Conservation (phyloP, 257 asterid genomes). For the Jacaranda mimosifolia region DNA sequence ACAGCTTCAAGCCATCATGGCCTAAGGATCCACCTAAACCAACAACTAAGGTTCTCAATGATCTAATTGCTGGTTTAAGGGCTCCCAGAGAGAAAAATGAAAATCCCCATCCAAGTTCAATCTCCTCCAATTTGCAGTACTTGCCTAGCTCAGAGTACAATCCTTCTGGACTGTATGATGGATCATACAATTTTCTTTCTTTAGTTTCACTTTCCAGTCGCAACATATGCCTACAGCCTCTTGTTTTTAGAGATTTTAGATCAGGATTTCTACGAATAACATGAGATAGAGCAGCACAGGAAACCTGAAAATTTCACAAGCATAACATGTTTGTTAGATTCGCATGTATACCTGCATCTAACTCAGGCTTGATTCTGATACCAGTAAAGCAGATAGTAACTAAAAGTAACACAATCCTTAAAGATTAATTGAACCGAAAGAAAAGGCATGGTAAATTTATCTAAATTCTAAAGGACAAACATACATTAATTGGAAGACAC, state of each 20-base stretch:
- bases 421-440: conserved; percentile 1
- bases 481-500: background rate
- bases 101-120: conserved; percentile 93
- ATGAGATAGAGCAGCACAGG: conserved; percentile 62
- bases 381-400: conserved; percentile 29
- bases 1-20: conserved; percentile 68
- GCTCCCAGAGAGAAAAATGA: conserved; percentile 63
- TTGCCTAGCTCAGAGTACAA: conserved; percentile 62
- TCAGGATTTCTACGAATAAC: conserved; percentile 62
- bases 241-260: conserved; percentile 66
- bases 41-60: conserved; percentile 58
- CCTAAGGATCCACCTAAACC: conserved; percentile 93
- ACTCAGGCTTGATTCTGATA: conserved; percentile 10
- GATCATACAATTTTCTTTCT: conserved; percentile 37
- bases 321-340: conserved; percentile 27
- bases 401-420: conserved; percentile 18
- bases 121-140: conserved; percentile 71
- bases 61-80: conserved; percentile 70
- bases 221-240: conserved; percentile 73
- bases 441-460: conserved; percentile 21
- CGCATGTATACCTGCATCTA: conserved; percentile 17
- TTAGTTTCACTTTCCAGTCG: conserved; percentile 44
- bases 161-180: conserved; percentile 45
- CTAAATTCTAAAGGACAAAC: background rate
- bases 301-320: conserved; percentile 62